These are phyloP conservation scores for Tricholoma sp. DNA, from an alignment of 768 basidiomycete species.

Conservation along the genomic window DNA sequence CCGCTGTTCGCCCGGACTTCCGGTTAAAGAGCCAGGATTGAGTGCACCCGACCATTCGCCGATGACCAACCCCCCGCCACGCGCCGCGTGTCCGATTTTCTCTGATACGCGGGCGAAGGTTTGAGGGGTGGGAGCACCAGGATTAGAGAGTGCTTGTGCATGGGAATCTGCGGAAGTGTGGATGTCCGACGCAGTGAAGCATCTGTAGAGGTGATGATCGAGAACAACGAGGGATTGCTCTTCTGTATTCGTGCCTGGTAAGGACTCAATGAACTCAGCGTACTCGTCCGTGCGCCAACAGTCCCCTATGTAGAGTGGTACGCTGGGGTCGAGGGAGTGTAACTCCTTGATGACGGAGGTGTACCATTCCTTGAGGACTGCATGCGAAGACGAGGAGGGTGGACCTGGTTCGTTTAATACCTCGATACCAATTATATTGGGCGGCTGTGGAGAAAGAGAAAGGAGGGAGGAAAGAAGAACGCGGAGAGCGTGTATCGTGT, in stretches of 20 bases:
- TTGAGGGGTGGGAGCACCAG: slow-evolving; percentile 31
- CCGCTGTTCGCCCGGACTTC: slow-evolving; percentile 30
- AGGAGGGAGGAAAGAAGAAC: slow-evolving; percentile 31
- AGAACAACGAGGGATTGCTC: slow-evolving; percentile 43
- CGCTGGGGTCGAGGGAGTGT: slow-evolving; percentile 41
- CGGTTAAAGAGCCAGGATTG: slow-evolving; percentile 53
- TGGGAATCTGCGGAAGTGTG: slow-evolving; percentile 50
- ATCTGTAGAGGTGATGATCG: slow-evolving; percentile 83
- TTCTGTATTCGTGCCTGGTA: slow-evolving; percentile 1
- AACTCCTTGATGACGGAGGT: slow-evolving; percentile 46
- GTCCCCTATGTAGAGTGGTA: slow-evolving; percentile 74
- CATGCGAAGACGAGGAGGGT: slow-evolving; percentile 30
- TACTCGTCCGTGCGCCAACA: slow-evolving; percentile 71
- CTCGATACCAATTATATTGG: slow-evolving; percentile 56
- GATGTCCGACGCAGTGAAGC: slow-evolving; percentile 62
- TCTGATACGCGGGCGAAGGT: slow-evolving; percentile 31
- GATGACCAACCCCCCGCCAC: slow-evolving; percentile 46
- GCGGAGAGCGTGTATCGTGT: slow-evolving; percentile 44
- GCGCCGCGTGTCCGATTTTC: slow-evolving; percentile 22
- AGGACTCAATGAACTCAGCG: slow-evolving; percentile 43
- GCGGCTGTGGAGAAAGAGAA: slow-evolving; percentile 32
- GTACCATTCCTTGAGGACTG: slow-evolving; percentile 60
- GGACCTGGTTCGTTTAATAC: slow-evolving; percentile 57
- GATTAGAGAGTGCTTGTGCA: slow-evolving; percentile 39
- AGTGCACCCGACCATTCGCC: slow-evolving; percentile 81